Conservation (phyloP, 495 filamentous ascomycete species). For the Cercophora sp. region DNA sequence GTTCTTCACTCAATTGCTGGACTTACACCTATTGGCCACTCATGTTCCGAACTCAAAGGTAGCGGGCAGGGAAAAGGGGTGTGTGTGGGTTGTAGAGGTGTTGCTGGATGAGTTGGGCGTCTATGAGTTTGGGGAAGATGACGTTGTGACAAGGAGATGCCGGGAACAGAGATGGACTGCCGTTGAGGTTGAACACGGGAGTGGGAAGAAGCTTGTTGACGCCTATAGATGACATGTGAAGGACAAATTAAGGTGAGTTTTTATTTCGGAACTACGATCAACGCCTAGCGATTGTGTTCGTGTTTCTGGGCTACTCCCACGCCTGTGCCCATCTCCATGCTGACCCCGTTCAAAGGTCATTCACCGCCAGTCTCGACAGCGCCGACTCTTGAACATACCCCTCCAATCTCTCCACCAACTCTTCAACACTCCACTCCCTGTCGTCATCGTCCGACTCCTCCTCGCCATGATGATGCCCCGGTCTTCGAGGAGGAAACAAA, state of each 20-base stretch:
- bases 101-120: conserved; percentile 40
- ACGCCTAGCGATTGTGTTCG: too few relatives aligned
- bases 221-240: neutral
- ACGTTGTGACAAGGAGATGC: conserved; percentile 13
- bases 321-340: too few relatives aligned
- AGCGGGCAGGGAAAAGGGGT: conserved; percentile 6
- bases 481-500: conserved; percentile 65
- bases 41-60: conserved; percentile 24
- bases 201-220: conserved; percentile 15
- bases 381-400: conserved; percentile 20
- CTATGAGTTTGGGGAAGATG: conserved; percentile 15
- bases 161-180: conserved; percentile 44
- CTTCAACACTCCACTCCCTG: conserved; percentile 18
- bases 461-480: conserved; percentile 2
- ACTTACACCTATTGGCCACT: conserved; percentile 42
- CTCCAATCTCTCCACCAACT: conserved; percentile 26
- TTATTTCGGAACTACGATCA: too few relatives aligned
- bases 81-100: conserved; percentile 41
- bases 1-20: conserved; percentile 41
- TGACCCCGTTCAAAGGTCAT: conserved; percentile 21
- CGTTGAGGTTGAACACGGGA: conserved; percentile 28
- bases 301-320: too few relatives aligned
- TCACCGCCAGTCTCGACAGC: neutral
- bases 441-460: conserved; percentile 19
- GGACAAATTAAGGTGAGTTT: too few relatives aligned